Evolutionary conservation across 192 early-diverging fungal genomes (phyloP), one percentile per base, ranked within the genome.

Genomic region (Coemansia sp.): DNA sequence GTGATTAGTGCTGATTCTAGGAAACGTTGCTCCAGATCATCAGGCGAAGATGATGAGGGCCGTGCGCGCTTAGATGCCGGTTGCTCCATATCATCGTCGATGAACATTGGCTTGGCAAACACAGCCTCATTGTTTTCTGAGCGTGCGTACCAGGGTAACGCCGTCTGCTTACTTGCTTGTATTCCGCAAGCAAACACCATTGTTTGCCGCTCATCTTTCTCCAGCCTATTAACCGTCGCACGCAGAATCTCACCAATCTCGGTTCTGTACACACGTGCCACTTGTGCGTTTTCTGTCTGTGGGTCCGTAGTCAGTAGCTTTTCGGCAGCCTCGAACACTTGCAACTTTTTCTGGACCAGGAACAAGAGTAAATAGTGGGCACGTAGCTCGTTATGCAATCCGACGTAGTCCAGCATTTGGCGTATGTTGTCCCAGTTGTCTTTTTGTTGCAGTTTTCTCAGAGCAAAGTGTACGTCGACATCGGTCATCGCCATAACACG

Each of bases 401-500:
- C 75, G 12, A 87, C 48, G 50, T 73, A 77, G 14, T 72, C 69
- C 40, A 86, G 69, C 22, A 31, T 60, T 4, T 20, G 56, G 10
- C 17, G 45, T 58, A 52, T 3, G 5, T 33, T 31, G 31, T 31
- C 31, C 30, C 4, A 5, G 1, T 31, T 17, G 25, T 17, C 36
- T 25, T 60, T 25, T 5, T 61, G n/a, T 8, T 59, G 61, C 18
- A 45, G 12, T 11, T 14, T 45, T 2, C 61, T 29, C 31, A 67
- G 52, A 4, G 73, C 36, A 48, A 63, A 73, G 16, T 62, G 31
- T 1, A 82, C 66, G 45, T 89, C 89, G 1, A 61, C 61, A 11
- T 68, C 67, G 48, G 84, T 89, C 89, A 91, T 91, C n/a, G 81
- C 84, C 77, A 89, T 72, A 0, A 91, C 86, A 2, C 88, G 82